These are phyloP conservation scores for Gyrodon lividus DNA, from an alignment of 768 basidiomycete genomes.

Conservation along the genomic window DNA sequence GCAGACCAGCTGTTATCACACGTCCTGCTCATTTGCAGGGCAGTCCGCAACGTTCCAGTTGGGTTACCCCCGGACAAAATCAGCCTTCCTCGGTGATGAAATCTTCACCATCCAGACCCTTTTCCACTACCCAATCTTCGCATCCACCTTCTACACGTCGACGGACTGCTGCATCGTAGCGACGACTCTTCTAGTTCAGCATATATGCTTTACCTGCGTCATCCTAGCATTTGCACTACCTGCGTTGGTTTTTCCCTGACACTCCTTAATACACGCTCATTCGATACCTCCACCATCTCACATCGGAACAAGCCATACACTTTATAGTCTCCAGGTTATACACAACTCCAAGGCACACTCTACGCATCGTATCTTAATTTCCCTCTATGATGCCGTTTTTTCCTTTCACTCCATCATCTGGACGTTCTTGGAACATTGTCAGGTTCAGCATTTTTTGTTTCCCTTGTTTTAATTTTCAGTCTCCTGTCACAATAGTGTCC, in stretches of 20 bases:
- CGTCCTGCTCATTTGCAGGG: conserved; percentile 10
- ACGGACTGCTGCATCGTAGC: conserved; percentile 22
- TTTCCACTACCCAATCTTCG: conserved; percentile 12
- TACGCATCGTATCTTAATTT: conserved; percentile 24
- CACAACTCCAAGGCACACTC: conserved; percentile 10
- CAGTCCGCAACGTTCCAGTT: conserved; percentile 23
- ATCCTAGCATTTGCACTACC: conserved; percentile 10
- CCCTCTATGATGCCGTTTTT: neutral
- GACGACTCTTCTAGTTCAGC: neutral
- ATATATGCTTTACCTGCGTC: neutral
- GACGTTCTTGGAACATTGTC: conserved; percentile 18
- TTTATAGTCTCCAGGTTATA: conserved; percentile 15
- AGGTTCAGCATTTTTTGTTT: conserved; percentile 5
- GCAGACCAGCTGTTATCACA: conserved; percentile 8
- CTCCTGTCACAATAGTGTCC: neutral
- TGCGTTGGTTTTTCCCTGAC: conserved; percentile 10
- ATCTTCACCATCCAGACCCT: conserved; percentile 15
- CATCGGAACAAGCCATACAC: conserved; percentile 16
- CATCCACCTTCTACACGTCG: conserved; percentile 15
- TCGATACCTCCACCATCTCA: conserved; percentile 31
- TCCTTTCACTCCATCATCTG: conserved; percentile 8
- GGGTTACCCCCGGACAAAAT: conserved; percentile 21
- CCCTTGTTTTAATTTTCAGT: too few relatives aligned
- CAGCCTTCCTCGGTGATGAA: conserved; percentile 6
- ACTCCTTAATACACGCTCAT: conserved; percentile 23